Evolutionary conservation across 1,139 yeast species (phyloP).

Genomic region (Zygoascus sp.): DNA sequence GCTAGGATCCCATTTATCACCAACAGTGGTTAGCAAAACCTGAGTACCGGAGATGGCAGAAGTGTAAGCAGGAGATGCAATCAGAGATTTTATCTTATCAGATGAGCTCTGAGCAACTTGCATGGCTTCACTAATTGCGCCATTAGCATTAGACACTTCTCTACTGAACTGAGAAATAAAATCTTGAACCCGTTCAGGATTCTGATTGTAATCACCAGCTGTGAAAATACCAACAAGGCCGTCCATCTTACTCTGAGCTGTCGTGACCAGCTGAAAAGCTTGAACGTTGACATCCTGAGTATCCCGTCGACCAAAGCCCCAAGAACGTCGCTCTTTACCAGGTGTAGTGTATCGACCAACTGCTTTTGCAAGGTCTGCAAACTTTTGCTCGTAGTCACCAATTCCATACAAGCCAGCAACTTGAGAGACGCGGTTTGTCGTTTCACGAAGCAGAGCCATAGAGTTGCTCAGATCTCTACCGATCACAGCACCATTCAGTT

Average conservation of each 20-base stretch:
- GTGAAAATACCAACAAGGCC: slow-evolving; percentile 16
- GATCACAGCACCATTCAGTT: slow-evolving; percentile 23
- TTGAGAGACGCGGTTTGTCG: slow-evolving; percentile 10
- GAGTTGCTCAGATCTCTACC: slow-evolving; percentile 14
- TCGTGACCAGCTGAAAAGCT: slow-evolving; percentile 7
- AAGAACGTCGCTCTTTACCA: background rate
- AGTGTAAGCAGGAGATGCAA: slow-evolving; percentile 21
- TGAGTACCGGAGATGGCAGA: slow-evolving; percentile 17
- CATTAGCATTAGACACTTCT: slow-evolving; percentile 31
- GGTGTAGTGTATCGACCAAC: slow-evolving; percentile 1
- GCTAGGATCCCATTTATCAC: background rate
- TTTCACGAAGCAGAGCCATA: slow-evolving; percentile 18
- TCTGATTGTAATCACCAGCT: slow-evolving; percentile 26
- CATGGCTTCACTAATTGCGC: slow-evolving; percentile 24
- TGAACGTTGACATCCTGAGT: slow-evolving; percentile 3
- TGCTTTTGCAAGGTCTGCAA: slow-evolving; percentile 11
- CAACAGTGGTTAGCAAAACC: slow-evolving; percentile 9
- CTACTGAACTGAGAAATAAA: slow-evolving; percentile 31
- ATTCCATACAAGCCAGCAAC: slow-evolving; percentile 14
- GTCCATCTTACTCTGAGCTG: slow-evolving; percentile 2
- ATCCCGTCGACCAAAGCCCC: background rate
- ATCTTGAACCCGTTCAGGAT: slow-evolving; percentile 25
- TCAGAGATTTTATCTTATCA: background rate
- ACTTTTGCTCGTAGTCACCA: slow-evolving; percentile 11
- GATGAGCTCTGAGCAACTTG: slow-evolving; percentile 17